Evolutionary conservation across 371 early-diverging fungal species (phyloP), one percentile per base, ranked within the genome.

Genomic region (Rhizopus delemar): DNA sequence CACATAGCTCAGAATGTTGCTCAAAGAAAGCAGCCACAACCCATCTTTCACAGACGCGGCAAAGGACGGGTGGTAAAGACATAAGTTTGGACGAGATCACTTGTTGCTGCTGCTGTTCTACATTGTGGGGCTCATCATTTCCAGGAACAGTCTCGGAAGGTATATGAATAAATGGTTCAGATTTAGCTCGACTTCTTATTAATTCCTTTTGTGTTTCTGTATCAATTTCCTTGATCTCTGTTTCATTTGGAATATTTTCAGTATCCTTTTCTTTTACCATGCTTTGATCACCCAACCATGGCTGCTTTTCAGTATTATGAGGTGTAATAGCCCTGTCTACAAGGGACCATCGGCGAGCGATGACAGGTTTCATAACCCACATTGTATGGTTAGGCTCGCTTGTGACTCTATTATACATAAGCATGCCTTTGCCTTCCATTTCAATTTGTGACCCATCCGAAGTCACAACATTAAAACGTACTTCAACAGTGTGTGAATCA

Each of bases 361-460:
- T 41, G 60, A 51, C 80, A 0, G 92, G 93, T 52, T 88, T 83
- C 41, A 88, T 78, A 0, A 93, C 91, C 95, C 94, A 94, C 75
- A 96, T 85, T 0, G 91, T 89, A 64, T 91, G 91, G 41, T 86
- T 82, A 0, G 93, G 91, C 34, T 81, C 79, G 13, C 75, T 81
- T 7, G 86, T 85, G 0, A 79, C 71, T 12, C 86, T 78, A 53
- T 91, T 88, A 60, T 90, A 89, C 68, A 91, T 90, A 33, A 93
- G 71, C 92, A 96, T 93, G 0, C 95, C 96, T 65, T 94, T 92
- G 35, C 90, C 95, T 64, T 93, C 90, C 78, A 95, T 89, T 36
- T 85, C 83, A 9, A 86, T 85, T 28, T 81, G 70, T 34, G 74
- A 67, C 3, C 81, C 68, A 3, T 75, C 69, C 39, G 64, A 62